Percentiles rank a stretch among this genome's conserved stretches.
Evolutionary conservation across 2,329 filamentous ascomycete genomes (phyloP).

Genomic region (Fusarium duplospermum): DNA sequence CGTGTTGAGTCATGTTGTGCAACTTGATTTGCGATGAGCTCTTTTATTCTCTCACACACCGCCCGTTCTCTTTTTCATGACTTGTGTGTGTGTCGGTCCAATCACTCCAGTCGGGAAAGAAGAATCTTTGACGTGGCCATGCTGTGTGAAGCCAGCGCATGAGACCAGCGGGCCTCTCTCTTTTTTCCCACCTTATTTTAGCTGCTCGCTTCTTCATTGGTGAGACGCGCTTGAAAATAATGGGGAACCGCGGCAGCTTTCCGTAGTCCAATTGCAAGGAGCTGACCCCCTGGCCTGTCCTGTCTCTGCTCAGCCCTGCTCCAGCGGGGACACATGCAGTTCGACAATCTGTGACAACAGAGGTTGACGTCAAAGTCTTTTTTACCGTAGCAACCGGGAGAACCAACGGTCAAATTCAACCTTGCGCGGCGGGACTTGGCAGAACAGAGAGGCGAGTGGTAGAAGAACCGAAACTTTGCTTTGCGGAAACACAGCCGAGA

Average conservation of each 20-base stretch:
- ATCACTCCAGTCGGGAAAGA: background rate
- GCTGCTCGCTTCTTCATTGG: constrained; percentile 14
- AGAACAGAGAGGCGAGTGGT: background rate
- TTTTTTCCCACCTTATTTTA: constrained; percentile 14
- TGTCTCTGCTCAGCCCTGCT: constrained; percentile 30
- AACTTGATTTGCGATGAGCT: background rate
- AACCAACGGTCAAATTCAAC: background rate
- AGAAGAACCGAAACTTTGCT: background rate
- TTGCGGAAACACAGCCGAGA: background rate
- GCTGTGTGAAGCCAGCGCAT: constrained; percentile 29
- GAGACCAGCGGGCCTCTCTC: background rate
- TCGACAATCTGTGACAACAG: background rate
- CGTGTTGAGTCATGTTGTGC: constrained; percentile 15
- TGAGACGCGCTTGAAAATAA: constrained; percentile 9
- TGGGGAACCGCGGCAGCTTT: constrained; percentile 28
- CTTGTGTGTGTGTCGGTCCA: constrained; percentile 2
- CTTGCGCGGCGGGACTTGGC: background rate
- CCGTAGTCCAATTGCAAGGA: constrained; percentile 11
- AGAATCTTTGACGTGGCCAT: constrained; percentile 29
- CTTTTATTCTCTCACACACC: constrained; percentile 19
- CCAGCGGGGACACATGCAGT: constrained; percentile 2
- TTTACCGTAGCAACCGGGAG: constrained; percentile 23
- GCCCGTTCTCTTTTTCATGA: background rate
- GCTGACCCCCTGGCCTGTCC: constrained; percentile 12
- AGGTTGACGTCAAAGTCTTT: constrained; percentile 24